Conservation (phyloP, 768 basidiomycete genomes). For the Panaeolus papilionaceus region DNA sequence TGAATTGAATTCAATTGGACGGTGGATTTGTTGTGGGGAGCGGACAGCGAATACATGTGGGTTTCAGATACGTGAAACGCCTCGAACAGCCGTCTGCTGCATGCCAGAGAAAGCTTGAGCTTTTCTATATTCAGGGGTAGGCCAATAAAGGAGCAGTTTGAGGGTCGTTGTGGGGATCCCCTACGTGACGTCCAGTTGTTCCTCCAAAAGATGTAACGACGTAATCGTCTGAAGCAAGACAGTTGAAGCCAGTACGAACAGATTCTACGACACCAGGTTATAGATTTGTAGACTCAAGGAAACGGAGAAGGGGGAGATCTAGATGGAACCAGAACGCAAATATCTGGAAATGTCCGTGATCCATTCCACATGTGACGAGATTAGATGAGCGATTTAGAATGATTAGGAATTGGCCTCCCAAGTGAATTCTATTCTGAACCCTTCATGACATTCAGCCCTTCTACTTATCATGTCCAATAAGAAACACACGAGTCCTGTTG, state of each 20-base stretch:
- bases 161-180: neutral
- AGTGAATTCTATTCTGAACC: neutral
- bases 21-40: neutral
- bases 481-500: slow-evolving; percentile 24
- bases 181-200: neutral
- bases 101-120: too few relatives aligned
- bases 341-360: slow-evolving; percentile 1
- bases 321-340: too few relatives aligned
- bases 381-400: neutral
- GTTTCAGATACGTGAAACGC: too few relatives aligned
- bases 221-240: too few relatives aligned
- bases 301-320: too few relatives aligned
- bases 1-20: slow-evolving; percentile 8
- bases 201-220: too few relatives aligned
- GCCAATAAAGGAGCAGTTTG: neutral
- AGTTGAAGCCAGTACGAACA: neutral
- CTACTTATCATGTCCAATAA: neutral
- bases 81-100: too few relatives aligned
- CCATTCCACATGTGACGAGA: neutral
- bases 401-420: neutral
- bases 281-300: too few relatives aligned
- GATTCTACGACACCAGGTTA: neutral
- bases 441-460: neutral
- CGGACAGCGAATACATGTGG: too few relatives aligned
- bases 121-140: neutral